Base-by-base conservation (phyloP, 2,329 filamentous ascomycete genomes). In the Cytospora piceicola region DNA sequence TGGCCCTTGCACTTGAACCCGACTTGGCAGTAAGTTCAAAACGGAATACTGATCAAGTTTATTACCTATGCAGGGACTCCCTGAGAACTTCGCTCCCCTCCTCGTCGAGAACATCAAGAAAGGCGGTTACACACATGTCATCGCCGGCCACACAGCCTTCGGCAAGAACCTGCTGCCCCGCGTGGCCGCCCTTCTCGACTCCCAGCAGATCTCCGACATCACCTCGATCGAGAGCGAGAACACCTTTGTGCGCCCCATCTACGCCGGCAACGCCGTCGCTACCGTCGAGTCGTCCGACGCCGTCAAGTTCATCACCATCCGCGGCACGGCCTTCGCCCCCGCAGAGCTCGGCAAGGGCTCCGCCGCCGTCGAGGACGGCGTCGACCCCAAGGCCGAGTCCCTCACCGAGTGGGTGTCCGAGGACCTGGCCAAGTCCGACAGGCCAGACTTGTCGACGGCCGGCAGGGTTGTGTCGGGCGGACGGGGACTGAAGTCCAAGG, bases 41-140 rank as follows among this genome's bases (percentile, higher is more conserved):
- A 36, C 9, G 29, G 29, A 11, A 4, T 39, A 22, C 61, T 63
- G 42, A 63, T 36, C 42, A 39, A 12, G 5, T n/a, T 4, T 27
- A 27, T 32, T 4, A 27, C 20, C 27, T 27, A 29, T 52, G 30
- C 70, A 93, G 92, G 93, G 93, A 58, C 86, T 99, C 2, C 89
- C 95, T 61, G 95, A 99, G 81, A 97, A 92, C 82, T 98, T 87
- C 75, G 95, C 94, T n/a, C 91, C 93, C 64, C 83, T 99, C 56
- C 83, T 99, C 51, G 91, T 93, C 60, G 94, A 98, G 78, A 99
- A 98, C 79, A 94, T 98, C 79, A 96, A 96, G 82, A 95, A 95
- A 77, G 94, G 92, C 67, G 92, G 90, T 67, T 98, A 93, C 78
- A 96, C 94, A 68, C 95, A 99, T 76, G 86, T 99, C 69, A 85